A percentile compares a stretch with the other conserved stretches of the same genome.
Evolutionary conservation across 495 filamentous ascomycete genomes (phyloP).

Genomic region (Penicillium diatomitis): DNA sequence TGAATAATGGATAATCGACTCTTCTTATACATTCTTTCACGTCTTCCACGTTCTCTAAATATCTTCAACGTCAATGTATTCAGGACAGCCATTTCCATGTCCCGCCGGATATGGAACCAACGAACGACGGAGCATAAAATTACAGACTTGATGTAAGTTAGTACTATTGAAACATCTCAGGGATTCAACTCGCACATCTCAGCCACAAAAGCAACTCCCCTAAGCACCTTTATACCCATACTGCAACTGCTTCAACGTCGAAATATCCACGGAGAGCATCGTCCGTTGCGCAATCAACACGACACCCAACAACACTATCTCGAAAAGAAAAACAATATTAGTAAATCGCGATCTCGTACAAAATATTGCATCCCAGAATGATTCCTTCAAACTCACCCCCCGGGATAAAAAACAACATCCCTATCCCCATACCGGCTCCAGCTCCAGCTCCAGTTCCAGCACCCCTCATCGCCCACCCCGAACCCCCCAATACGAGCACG

Average conservation of each 20-base stretch:
- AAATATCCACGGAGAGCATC: constrained; percentile 39
- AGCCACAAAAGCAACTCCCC: background rate
- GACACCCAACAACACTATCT: constrained; percentile 27
- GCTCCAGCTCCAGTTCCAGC: too few relatives aligned
- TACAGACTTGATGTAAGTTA: too few relatives aligned
- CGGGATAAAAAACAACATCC: constrained; percentile 25
- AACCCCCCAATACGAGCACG: too few relatives aligned
- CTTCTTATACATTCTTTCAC: too few relatives aligned
- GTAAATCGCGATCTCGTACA: background rate
- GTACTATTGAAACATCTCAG: too few relatives aligned
- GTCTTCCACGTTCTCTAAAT: too few relatives aligned
- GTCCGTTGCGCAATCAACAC: constrained; percentile 26
- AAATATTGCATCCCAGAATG: background rate
- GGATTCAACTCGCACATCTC: background rate
- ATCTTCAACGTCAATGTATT: too few relatives aligned
- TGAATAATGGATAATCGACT: constrained; percentile 1
- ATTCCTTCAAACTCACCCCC: constrained; percentile 20
- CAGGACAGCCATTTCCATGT: too few relatives aligned
- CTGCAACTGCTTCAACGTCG: constrained; percentile 35
- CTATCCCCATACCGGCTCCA: too few relatives aligned
- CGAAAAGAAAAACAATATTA: background rate
- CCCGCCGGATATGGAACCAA: too few relatives aligned
- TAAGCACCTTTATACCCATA: constrained; percentile 47
- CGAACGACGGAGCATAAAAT: too few relatives aligned
- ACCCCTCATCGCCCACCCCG: too few relatives aligned